Base-by-base conservation (phyloP, 2,329 filamentous ascomycete genomes). In the Alternaria arbusti region DNA sequence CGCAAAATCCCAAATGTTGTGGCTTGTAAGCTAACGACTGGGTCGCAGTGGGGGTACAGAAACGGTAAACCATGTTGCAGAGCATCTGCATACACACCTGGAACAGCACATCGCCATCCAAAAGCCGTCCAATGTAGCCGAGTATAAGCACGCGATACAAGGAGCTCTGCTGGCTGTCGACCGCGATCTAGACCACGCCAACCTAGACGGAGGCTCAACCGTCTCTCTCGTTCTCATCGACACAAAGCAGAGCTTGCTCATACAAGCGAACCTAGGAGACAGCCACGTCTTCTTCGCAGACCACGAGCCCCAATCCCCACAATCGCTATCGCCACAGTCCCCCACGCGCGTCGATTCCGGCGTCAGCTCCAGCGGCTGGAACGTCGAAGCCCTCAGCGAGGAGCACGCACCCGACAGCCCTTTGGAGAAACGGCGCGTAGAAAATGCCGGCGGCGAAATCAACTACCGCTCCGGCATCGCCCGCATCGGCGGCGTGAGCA, bases 401-500 rank as follows among this genome's bases (percentile, higher is more conserved):
- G 67, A 71, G 40, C 71, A 74, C 30, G 46, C 60, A 3, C 71
- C 70, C 17, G 65, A 72, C 30, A 60, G 63, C 11, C 70, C 71
- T 0, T 26, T 56, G 6, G 71, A 74, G 52, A 69, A 68, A 56
- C 65, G 66, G 17, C 63, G 71, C 8, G 61, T 74, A 22, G 69
- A 73, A 67, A 65, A 73, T 11, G 64, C 71, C 5, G 71, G 71
- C 22, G 71, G 71, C 4, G 64, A 70, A 22, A 61, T 73, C 12
- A 74, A 70, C 11, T 73, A 69, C 20, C 58, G 59, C 30, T 71
- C 71, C 6, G 71, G 71, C 5, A 67, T 67, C 13, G 61, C 71
- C 0, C 62, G 71, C 17, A 66, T 74, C 47, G 71, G 71, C n/a
- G 71, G 63, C 22, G 70, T 74, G 20, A 70, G 63, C n/a, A 74